Evolutionary conservation across 169 alveolate genomes (phyloP), one percentile per base, ranked within the genome.

Genomic region (Plasmodium inui): DNA sequence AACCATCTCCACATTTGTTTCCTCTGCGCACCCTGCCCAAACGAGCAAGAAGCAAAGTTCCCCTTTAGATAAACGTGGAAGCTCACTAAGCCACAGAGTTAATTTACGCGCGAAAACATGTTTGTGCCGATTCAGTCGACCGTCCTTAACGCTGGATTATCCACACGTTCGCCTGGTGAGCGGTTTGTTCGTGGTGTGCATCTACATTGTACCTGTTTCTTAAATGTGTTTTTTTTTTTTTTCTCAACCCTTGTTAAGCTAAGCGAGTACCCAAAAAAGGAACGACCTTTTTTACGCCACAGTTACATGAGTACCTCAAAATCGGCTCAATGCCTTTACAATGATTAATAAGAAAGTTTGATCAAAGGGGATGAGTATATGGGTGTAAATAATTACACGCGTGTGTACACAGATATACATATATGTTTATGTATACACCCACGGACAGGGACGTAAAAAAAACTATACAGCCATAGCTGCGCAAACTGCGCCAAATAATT

Each of bases 381-480:
- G 17, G 0, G n/a, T 67, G 76, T 67, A 19, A 26, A 67, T 67
- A 67, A 67, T 26, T 26, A 67, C 37, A 41, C 37, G n/a, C 76
- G 76, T 22, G 37, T 26, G 39, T 28, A 67, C 41, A 67, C 37
- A 26, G n/a, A 67, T 22, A 67, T 26, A 67, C 17, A 67, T 67
- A 26, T 67, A 67, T n/a, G 9, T 26, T 22, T 67, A 67, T 22
- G 7, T 67, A 26, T 9, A 61, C 32, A 12, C 76, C 7, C 76
- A 1, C 37, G 14, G 76, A n/a, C 30, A 22, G 76, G 37, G 17
- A 67, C 76, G 30, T 67, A 67, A 67, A 67, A 67, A 67, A 67
- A 67, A 67, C 76, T 26, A 67, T 67, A 67, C 37, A 67, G 76
- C 76, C 76, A 67, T 67, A 67, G 76, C 76, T 67, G 37, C 30